A percentile compares a stretch with the other conserved stretches of the same genome.
phyloP scores from a whole-genome alignment of 139 green algal genomes.

The Pseudopediastrum boryanum region DNA sequence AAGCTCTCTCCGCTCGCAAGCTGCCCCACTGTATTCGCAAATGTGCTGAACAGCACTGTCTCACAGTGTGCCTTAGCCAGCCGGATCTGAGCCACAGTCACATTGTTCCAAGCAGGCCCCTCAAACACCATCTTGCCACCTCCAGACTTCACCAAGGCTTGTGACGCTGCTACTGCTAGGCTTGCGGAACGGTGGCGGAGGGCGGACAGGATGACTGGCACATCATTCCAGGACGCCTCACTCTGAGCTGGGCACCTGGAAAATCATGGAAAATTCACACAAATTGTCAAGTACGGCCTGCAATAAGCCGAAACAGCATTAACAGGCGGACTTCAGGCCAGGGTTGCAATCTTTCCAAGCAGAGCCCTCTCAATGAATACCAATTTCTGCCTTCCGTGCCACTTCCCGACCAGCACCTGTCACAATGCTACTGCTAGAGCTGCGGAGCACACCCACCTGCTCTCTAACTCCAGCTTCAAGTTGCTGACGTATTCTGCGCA shows the following conservation, averaged over 20 bases:
- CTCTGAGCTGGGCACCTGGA: conserved; percentile 39
- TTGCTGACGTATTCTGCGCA: no score
- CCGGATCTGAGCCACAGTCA: conserved; percentile 74
- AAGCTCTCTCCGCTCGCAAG: conserved; percentile 25
- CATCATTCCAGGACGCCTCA: conserved; percentile 19
- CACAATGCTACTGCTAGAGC: no score
- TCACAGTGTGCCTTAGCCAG: conserved; percentile 59
- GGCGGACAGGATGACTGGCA: conserved; percentile 31
- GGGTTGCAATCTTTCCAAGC: no score
- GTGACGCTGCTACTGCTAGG: conserved; percentile 38
- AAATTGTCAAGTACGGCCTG: no score
- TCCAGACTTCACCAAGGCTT: conserved; percentile 30
- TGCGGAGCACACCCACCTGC: no score
- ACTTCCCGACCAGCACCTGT: no score
- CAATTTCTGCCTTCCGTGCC: no score
- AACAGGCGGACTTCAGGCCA: no score
- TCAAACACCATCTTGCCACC: conserved; percentile 64
- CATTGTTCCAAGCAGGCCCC: conserved; percentile 77
- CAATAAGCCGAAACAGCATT: no score
- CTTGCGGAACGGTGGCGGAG: conserved; percentile 55
- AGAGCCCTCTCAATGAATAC: no score
- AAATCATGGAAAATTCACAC: no score
- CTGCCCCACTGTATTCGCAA: conserved; percentile 29
- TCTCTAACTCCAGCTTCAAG: no score
- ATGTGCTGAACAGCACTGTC: conserved; percentile 60